phyloP scores from a whole-genome alignment of 768 basidiomycete species.

The Paxillus involutus region DNA sequence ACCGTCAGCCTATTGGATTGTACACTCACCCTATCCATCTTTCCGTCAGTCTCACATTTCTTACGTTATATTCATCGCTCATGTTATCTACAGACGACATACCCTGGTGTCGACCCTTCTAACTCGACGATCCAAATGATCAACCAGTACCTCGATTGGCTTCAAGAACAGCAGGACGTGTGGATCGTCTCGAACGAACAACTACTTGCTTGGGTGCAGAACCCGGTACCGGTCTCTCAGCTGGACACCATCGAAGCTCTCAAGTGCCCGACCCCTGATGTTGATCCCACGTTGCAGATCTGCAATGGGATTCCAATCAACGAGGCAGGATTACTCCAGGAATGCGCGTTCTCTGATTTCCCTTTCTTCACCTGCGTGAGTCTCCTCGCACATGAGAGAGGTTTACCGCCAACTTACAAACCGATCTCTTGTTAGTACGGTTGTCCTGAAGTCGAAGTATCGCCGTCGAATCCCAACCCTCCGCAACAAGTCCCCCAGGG shows the following conservation, averaged over 20 bases:
- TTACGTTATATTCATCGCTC: background rate
- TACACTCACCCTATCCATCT: slow-evolving; percentile 84
- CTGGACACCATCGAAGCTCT: slow-evolving; percentile 53
- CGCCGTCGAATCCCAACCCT: slow-evolving; percentile 64
- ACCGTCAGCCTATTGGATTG: slow-evolving; percentile 77
- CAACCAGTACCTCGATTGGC: slow-evolving; percentile 81
- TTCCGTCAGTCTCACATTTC: slow-evolving; percentile 37
- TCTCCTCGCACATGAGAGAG: slow-evolving; percentile 6
- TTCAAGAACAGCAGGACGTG: slow-evolving; percentile 65
- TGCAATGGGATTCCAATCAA: slow-evolving; percentile 78
- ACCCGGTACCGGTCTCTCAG: slow-evolving; percentile 65
- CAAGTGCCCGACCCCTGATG: slow-evolving; percentile 63
- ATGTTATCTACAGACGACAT: slow-evolving; percentile 40
- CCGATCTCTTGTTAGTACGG: slow-evolving; percentile 54
- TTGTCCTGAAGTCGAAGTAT: slow-evolving; percentile 57
- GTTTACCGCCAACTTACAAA: background rate
- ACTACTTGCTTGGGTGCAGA: slow-evolving; percentile 70
- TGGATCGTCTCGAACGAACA: slow-evolving; percentile 76
- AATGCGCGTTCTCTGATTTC: slow-evolving; percentile 70
- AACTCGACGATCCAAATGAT: slow-evolving; percentile 70
- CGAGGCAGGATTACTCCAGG: slow-evolving; percentile 57
- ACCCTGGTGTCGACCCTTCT: slow-evolving; percentile 55
- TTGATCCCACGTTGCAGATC: slow-evolving; percentile 53
- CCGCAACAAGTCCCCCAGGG: slow-evolving; percentile 50
- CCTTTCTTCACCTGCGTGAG: slow-evolving; percentile 79